These are phyloP conservation scores for Tolypocladium endophyticum DNA, from an alignment of 2,329 filamentous ascomycete species.

Conservation along the genomic window DNA sequence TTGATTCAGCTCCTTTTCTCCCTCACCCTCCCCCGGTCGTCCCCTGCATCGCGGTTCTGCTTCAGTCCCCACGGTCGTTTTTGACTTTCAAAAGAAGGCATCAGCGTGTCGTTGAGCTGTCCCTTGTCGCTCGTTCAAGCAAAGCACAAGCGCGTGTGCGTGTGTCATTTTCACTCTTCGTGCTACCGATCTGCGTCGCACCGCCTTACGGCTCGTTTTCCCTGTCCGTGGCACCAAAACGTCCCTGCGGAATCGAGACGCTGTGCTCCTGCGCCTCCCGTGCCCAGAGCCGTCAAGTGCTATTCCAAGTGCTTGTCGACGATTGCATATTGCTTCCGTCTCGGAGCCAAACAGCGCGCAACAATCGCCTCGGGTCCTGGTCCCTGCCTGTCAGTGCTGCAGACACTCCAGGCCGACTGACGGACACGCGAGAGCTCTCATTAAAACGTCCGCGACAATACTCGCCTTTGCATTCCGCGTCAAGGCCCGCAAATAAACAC, in stretches of 20 bases:
- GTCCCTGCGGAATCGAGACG: not conserved
- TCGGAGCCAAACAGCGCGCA: not conserved
- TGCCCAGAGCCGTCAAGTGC: not conserved
- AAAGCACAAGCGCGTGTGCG: not conserved
- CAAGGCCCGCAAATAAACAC: not conserved
- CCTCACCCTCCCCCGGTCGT: not conserved
- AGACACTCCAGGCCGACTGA: not conserved
- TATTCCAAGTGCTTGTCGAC: not conserved
- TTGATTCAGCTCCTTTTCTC: not conserved
- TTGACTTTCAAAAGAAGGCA: not conserved
- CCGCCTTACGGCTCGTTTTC: not conserved
- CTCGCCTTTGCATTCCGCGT: not conserved
- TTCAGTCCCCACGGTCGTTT: not conserved
- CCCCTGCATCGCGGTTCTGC: not conserved
- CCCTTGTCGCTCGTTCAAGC: not conserved
- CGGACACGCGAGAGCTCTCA: not conserved
- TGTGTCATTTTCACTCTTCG: not conserved
- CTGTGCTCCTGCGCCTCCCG: not conserved
- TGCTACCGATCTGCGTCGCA: not conserved
- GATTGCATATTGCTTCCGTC: not conserved
- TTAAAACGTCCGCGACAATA: not conserved
- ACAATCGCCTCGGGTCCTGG: not conserved
- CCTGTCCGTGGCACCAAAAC: not conserved
- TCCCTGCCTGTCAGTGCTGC: not conserved
- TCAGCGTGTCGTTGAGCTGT: not conserved